Conservation (phyloP, 768 basidiomycete genomes). For the Chalciporus chontae region DNA sequence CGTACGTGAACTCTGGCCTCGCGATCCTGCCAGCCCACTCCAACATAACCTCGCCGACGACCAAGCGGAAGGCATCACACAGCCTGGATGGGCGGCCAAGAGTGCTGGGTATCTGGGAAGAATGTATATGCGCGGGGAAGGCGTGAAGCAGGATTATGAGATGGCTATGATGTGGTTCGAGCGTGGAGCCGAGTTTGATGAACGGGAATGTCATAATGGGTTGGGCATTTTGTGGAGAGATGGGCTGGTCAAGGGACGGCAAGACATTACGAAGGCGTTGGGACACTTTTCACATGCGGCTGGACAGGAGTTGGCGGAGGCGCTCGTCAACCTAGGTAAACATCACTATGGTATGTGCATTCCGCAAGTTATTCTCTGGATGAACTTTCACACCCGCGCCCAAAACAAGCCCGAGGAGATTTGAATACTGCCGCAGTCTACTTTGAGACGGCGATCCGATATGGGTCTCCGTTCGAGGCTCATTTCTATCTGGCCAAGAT, state of each 20-base stretch:
- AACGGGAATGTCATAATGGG: slow-evolving; percentile 86
- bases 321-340: slow-evolving; percentile 88
- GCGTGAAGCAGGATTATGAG: slow-evolving; percentile 70
- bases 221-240: slow-evolving; percentile 92
- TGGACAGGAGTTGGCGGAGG: slow-evolving; percentile 85
- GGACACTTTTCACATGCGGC: slow-evolving; percentile 75
- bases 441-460: slow-evolving; percentile 81
- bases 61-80: slow-evolving; percentile 50
- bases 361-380: not conserved
- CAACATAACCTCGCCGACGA: slow-evolving; percentile 38
- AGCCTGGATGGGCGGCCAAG: slow-evolving; percentile 64
- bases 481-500: slow-evolving; percentile 91
- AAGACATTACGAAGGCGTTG: slow-evolving; percentile 64
- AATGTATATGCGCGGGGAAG: slow-evolving; percentile 94
- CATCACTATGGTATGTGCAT: slow-evolving; percentile 53
- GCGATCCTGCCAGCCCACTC: slow-evolving; percentile 61
- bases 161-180: slow-evolving; percentile 94
- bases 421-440: slow-evolving; percentile 59
- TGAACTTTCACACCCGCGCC: slow-evolving; percentile 3
- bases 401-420: slow-evolving; percentile 62
- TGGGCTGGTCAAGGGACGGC: slow-evolving; percentile 68
- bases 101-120: slow-evolving; percentile 88
- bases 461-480: slow-evolving; percentile 91
- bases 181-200: slow-evolving; percentile 73
- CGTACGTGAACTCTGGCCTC: slow-evolving; percentile 83